These are phyloP conservation scores for Pseudogymnoascus sp. DNA, from an alignment of 2,329 filamentous ascomycete species.

Conservation along the genomic window DNA sequence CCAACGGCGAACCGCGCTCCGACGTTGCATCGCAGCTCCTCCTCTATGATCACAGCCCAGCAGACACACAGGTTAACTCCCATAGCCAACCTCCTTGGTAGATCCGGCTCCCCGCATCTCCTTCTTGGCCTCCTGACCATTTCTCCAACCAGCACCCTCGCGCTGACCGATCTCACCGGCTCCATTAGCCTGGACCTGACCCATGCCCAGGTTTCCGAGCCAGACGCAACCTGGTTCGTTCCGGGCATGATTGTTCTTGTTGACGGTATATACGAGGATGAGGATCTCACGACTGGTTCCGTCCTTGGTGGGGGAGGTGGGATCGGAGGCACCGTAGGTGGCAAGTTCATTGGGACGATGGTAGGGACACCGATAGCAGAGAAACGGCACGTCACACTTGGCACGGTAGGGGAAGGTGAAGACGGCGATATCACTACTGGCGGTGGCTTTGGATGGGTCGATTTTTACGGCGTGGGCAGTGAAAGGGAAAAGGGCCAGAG, in stretches of 20 bases:
- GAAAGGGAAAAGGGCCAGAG: slow-evolving; percentile 73
- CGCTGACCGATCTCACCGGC: slow-evolving; percentile 79
- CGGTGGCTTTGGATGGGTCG: slow-evolving; percentile 91
- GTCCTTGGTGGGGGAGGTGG: slow-evolving; percentile 69
- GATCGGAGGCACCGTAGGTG: slow-evolving; percentile 84
- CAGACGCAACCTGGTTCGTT: slow-evolving; percentile 82
- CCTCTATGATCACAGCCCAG: slow-evolving; percentile 42
- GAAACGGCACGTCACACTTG: slow-evolving; percentile 69
- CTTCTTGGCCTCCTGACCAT: slow-evolving; percentile 75
- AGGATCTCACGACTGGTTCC: slow-evolving; percentile 62
- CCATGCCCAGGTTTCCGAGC: slow-evolving; percentile 72
- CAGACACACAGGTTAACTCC: slow-evolving; percentile 82
- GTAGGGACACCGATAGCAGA: slow-evolving; percentile 90
- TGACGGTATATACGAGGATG: slow-evolving; percentile 94
- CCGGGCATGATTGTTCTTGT: slow-evolving; percentile 94
- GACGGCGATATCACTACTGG: slow-evolving; percentile 52
- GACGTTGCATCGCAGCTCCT: slow-evolving; percentile 49
- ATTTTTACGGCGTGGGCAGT: slow-evolving; percentile 86
- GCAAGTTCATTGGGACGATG: slow-evolving; percentile 81
- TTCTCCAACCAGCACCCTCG: slow-evolving; percentile 71
- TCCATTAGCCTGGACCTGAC: slow-evolving; percentile 77
- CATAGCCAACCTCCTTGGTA: slow-evolving; percentile 65
- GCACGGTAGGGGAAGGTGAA: slow-evolving; percentile 48
- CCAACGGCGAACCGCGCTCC: slow-evolving; percentile 52
- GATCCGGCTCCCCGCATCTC: slow-evolving; percentile 76